Base-by-base conservation (phyloP, 2,329 filamentous ascomycete species). In the Phaeosphaeria sp. region DNA sequence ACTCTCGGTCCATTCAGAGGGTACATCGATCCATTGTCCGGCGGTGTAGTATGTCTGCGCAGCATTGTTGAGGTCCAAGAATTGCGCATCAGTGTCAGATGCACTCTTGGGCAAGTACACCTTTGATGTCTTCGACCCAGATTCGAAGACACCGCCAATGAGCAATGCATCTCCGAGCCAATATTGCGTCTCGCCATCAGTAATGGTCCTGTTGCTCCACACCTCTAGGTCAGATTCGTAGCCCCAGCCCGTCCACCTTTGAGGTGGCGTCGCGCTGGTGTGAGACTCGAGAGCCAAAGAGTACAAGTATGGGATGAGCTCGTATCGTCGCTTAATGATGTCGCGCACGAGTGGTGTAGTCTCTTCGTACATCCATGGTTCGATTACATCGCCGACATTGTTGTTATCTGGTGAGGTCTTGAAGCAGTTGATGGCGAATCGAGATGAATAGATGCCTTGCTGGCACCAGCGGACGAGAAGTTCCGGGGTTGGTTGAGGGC, bases 361-460 rank as follows among this genome's bases (percentile, higher is more conserved):
- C 36, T 88, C 84, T 0, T 88, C 87, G 67, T 91, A 90, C 88
- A 91, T 91, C 88, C 89, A 92, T 0, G 89, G 89, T 77, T 91
- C 89, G 56, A 92, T 92, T 0, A 92, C 89, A 36, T 90, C 89
- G 7, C 89, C 89, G 22, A 90, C 82, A 0, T 81, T 80, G 66
- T 88, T 91, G 74, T 91, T 87, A 0, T 84, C 79, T 0, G 85
- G 82, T 0, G 84, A 85, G 0, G 90, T 92, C 78, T 92, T 92
- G 84, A 89, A 91, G 75, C 89, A 92, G 75, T 92, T 92, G 79
- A 91, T 91, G 11, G 89, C 87, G 66, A 92, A 91, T 0, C 89
- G 86, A 0, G 87, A 84, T 1, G 88, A 89, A 76, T 91, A 85
- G 58, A 87, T 85, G 6, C 89, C 90, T 1, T 90, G 82, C 68